These are phyloP conservation scores for Rossbeevera mucosa DNA, from an alignment of 768 basidiomycete species.

Conservation along the genomic window DNA sequence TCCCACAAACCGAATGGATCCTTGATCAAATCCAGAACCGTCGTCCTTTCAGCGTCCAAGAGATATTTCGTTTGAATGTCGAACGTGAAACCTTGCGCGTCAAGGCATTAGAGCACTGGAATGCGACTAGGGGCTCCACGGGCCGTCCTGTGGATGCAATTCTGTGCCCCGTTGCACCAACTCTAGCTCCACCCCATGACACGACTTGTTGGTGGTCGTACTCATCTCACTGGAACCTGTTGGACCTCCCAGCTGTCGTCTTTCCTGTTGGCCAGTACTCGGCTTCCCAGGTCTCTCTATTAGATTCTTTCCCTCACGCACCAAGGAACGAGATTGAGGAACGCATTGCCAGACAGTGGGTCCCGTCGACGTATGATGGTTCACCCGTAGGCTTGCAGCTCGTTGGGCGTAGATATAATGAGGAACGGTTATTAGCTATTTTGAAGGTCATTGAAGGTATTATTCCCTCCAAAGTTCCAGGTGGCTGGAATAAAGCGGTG, in stretches of 20 bases:
- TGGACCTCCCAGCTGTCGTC: constrained; percentile 45
- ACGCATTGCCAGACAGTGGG: constrained; percentile 37
- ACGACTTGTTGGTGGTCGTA: constrained; percentile 48
- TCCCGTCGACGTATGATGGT: constrained; percentile 38
- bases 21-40: constrained; percentile 37
- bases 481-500: constrained; percentile 3
- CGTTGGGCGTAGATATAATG: constrained; percentile 46
- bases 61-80: constrained; percentile 43
- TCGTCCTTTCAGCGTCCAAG: constrained; percentile 35
- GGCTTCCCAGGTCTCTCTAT: constrained; percentile 19
- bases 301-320: constrained; percentile 11
- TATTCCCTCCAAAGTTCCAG: constrained; percentile 16
- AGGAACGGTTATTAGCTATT: constrained; percentile 46
- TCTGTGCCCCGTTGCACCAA: constrained; percentile 44
- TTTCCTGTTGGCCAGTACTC: constrained; percentile 42
- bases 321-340: constrained; percentile 36
- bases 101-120: constrained; percentile 42
- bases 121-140: constrained; percentile 32
- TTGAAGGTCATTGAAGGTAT: constrained; percentile 36
- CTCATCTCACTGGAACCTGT: constrained; percentile 49
- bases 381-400: constrained; percentile 47
- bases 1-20: constrained; percentile 44
- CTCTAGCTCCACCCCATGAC: constrained; percentile 46
- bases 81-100: constrained; percentile 41
- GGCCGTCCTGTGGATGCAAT: constrained; percentile 46